Evolutionary conservation across 169 alveolate genomes (phyloP), one percentile per base, ranked within the genome.

Genomic region (Theileria annulata): DNA sequence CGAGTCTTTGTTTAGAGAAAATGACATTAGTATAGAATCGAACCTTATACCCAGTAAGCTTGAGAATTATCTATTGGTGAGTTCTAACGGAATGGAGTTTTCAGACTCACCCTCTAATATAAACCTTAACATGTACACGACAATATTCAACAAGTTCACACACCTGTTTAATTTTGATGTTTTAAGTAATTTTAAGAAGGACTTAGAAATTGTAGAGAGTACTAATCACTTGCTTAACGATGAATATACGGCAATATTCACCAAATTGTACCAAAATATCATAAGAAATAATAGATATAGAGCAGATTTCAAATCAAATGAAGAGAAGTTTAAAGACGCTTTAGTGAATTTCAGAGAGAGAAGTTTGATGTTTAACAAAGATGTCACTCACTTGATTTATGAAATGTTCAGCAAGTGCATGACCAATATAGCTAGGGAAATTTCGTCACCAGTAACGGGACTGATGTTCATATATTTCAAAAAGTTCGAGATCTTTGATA

Each of bases 1-100:
- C 10, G 77, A 70, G 3, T 48, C 77, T 1, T 19, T 70, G 9
- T 70, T 31, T 70, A 70, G 67, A 31, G 47, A 37, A 25, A 48
- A 28, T 30, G 49, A 21, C 8, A 27, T 51, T 19, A 27, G 8
- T 19, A 51, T 70, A 31, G 77, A 70, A 19, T 0, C 27, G 63
- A 37, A 12, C 0, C 67, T 70, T 1, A 70, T 70, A 23, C 77
- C 77, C 3, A 37, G 17, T 19, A 70, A 51, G 54, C 54, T 70
- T 2, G 30, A 0, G 35, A 23, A 27, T 23, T 70, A 31, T 27
- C 49, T 70, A 27, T 27, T 35, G 9, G 66, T 42, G 23, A 31
- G 54, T 27, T 19, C 54, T 21, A 51, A 70, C 17, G 77, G 77
- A 31, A 1, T 28, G 6, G 54, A 70, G 54, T 70, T 70, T 35